A percentile compares a stretch with the other conserved stretches of the same genome.
phyloP scores from a whole-genome alignment of 768 basidiomycete genomes.

The Suillus plorans region DNA sequence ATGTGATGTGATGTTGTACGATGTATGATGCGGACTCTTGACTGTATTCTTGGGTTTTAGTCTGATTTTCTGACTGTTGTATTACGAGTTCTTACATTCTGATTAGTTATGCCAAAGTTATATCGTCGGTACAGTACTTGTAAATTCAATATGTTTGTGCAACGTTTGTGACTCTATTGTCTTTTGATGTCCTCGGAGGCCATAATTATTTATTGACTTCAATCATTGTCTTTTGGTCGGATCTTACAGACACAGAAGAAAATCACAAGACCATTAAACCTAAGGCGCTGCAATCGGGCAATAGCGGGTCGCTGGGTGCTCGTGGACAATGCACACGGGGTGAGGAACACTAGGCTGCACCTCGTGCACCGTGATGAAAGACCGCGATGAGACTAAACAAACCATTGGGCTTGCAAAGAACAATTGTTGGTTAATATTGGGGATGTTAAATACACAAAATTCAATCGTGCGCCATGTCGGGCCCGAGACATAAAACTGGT shows the following conservation, averaged over 20 bases:
- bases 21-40: not conserved
- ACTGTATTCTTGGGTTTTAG: not conserved
- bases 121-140: not conserved
- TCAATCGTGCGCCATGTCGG: not conserved
- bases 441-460: not conserved
- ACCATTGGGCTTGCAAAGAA: not conserved
- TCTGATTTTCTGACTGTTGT: conserved; percentile 1
- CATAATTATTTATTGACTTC: not conserved
- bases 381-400: conserved; percentile 1
- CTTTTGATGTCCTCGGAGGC: not conserved
- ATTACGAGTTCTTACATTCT: conserved; percentile 2
- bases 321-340: not conserved
- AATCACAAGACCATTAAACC: not conserved
- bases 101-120: not conserved
- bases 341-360: not conserved
- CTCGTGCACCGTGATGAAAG: not conserved
- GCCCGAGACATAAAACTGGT: not conserved
- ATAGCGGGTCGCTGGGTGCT: not conserved
- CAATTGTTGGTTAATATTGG: not conserved
- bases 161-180: not conserved
- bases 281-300: not conserved
- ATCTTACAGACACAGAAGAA: not conserved
- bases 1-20: not conserved
- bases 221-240: not conserved
- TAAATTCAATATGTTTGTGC: not conserved